Evolutionary conservation across 208 protist genomes (phyloP), one percentile per base, ranked within the genome.

Genomic region (Crithidia sp.): DNA sequence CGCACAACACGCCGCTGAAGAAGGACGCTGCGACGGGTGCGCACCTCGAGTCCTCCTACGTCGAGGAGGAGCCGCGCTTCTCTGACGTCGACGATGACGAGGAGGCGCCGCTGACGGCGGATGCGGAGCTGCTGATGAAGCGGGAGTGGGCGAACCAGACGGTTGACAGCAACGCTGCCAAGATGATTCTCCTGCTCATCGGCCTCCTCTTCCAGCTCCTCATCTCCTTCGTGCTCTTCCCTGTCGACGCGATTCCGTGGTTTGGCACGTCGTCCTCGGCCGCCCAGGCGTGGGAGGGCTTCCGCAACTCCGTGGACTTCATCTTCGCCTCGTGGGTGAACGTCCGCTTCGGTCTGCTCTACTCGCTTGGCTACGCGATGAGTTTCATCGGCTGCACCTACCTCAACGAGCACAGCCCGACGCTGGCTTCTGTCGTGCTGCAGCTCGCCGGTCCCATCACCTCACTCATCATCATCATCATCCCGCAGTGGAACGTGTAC

Each of bases 381-480:
- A 94, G 87, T 58, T 95, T 92, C 58, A 71, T 95, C 19, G 91
- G 91, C 2, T 93, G 87, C 72, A 84, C 83, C 19, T 95, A 87
- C 81, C 82, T 95, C 19, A 95, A 94, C 72, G 88, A 94, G 69
- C 81, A 91, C 73, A 93, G 87, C 58, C 88, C 91, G 10, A 94
- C 89, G 17, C 83, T 95, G 52, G 88, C 87, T 41, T 95, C 91
- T 2, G 87, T 95, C 13, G 88, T 95, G 49, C 64, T 93, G 57
- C 91, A 95, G 68, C 79, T 95, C 8, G 88, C 89, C 2, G 87
- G 82, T 2, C 91, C 91, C 16, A 76, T 95, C 67, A 93, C 91
- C 6, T 87, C 88, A 7, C 65, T 95, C 37, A 53, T 90, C 50
- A 81, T 95, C 55, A 79, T 95, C 41, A 86, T 93, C 62, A 74